Percentiles rank a stretch among this genome's conserved stretches.
phyloP scores from a whole-genome alignment of 129 eudicot genomes.

The Calendula officinalis region DNA sequence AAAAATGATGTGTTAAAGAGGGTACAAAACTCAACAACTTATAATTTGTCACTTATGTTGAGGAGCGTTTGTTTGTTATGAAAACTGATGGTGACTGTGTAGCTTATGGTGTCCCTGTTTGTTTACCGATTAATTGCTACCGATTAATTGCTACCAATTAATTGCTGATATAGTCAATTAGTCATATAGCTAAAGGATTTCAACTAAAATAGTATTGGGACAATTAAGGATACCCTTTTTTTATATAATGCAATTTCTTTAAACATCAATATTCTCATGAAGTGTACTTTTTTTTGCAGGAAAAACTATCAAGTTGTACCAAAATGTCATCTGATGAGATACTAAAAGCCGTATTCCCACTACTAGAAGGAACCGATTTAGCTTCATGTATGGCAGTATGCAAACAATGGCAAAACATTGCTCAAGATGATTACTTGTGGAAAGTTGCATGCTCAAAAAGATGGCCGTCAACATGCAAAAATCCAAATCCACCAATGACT shows the following conservation, averaged over 20 bases:
- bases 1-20: background rate
- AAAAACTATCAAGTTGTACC: slow-evolving; percentile 6
- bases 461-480: slow-evolving; percentile 87
- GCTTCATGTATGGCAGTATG: slow-evolving; percentile 75
- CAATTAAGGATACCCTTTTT: background rate
- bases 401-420: slow-evolving; percentile 77
- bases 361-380: slow-evolving; percentile 70
- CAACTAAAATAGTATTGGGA: no score
- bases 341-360: slow-evolving; percentile 81
- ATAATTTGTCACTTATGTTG: background rate
- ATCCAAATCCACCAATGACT: slow-evolving; percentile 47
- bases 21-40: background rate
- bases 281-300: slow-evolving; percentile 31
- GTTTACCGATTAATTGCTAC: background rate
- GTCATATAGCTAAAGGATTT: no score
- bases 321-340: slow-evolving; percentile 56
- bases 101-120: background rate
- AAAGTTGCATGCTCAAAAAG: slow-evolving; percentile 73
- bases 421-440: slow-evolving; percentile 86
- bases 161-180: no score
- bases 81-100: no score
- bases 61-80: background rate
- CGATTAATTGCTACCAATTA: background rate
- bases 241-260: background rate
- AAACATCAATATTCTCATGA: background rate